A percentile compares a stretch with the other conserved stretches of the same genome.
phyloP scores from a whole-genome alignment of 2,329 filamentous ascomycete species.

The Pseudocercospora pini-densiflorae region DNA sequence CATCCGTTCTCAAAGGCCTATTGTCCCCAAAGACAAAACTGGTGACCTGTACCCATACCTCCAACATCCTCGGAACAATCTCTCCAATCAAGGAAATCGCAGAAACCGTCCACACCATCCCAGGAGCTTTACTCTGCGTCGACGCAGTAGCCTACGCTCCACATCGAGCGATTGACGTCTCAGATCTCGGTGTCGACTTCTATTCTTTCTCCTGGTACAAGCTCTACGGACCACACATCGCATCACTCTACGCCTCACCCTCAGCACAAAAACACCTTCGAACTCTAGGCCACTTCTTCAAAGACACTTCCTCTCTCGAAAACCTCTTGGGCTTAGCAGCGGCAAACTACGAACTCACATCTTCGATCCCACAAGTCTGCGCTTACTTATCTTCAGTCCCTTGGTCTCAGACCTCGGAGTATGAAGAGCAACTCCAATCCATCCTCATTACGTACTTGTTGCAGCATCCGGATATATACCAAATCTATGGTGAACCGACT shows the following conservation, averaged over 20 bases:
- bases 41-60: constrained; percentile 74
- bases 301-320: constrained; percentile 60
- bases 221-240: constrained; percentile 76
- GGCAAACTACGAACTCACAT: constrained; percentile 71
- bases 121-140: constrained; percentile 67
- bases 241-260: constrained; percentile 69
- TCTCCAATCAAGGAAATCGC: constrained; percentile 65
- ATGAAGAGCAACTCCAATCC: constrained; percentile 65
- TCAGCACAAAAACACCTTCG: constrained; percentile 60
- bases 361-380: constrained; percentile 64
- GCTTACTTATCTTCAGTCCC: constrained; percentile 53
- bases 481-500: constrained; percentile 62
- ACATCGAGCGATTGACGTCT: constrained; percentile 71
- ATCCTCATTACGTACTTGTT: constrained; percentile 65
- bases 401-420: constrained; percentile 60
- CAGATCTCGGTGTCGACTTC: constrained; percentile 71
- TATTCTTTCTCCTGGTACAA: constrained; percentile 86
- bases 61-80: constrained; percentile 74
- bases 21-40: constrained; percentile 69
- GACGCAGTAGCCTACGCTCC: constrained; percentile 80
- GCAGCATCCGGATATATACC: constrained; percentile 54
- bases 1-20: constrained; percentile 61
- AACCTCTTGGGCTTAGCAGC: constrained; percentile 72
- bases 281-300: constrained; percentile 71
- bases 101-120: constrained; percentile 55